Base-by-base conservation (phyloP, 805 yeast species). In the Candida stauntonica region DNA sequence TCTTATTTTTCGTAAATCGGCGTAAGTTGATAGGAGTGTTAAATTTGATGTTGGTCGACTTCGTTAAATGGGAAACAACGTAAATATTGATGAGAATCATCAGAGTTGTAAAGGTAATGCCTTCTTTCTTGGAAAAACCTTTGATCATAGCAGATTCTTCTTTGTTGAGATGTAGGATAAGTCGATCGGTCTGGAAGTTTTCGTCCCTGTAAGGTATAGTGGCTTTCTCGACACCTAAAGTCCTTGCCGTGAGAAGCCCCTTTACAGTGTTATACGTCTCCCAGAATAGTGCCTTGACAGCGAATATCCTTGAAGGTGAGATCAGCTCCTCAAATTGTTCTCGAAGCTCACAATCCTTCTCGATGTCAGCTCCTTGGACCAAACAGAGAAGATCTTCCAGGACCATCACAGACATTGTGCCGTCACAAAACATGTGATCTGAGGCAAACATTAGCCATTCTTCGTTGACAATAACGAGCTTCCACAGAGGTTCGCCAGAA, bases 341-440 rank as follows among this genome's bases (percentile, higher is more conserved):
- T 44, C 48, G 3, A 32, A 36, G 4, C 18, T 24, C 8, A 41
- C 28, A 4, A 20, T 16, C 2, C 16, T 30, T 5, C 45, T 43
- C 6, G 30, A 33, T 8, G 20, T 5, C 7, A 44, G 26, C 9
- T 16, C 12, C n/a, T n/a, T n/a, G n/a, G n/a, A n/a, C n/a, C n/a
- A n/a, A n/a, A n/a, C n/a, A n/a, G 3, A 41, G 7, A 7, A 44
- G 30, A 13, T 44, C 48, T 28, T 44, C 43, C n/a, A 44, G 17
- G 7, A 41, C 38, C 38, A 44, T 8, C 11, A 30, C 37, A n/a
- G 36, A 32, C 17, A 35, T 29, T 5, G 40, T 38, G 1, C 48
- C 48, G 33, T 44, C 48, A 12, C 18, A 23, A 14, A 44, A 38
- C 17, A 38, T 17, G 28, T 44, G 48, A 17, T 44, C 41, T 20